Percentiles rank a stretch among this genome's conserved stretches.
These are phyloP conservation scores for Adansonia gregorii DNA, from an alignment of 441 rosid species.

Conservation along the genomic window DNA sequence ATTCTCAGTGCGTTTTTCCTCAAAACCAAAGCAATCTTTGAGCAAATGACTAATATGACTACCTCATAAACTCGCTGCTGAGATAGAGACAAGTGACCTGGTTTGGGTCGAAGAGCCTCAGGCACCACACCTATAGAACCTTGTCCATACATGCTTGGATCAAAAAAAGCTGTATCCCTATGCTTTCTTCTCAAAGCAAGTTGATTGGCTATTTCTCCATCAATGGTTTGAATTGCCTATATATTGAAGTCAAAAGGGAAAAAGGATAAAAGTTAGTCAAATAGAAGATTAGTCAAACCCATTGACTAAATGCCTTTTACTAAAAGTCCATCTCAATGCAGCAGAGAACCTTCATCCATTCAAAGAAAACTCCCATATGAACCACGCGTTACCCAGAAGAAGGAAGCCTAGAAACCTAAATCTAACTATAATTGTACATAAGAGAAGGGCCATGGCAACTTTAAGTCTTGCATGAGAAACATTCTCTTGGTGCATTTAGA, in stretches of 20 bases:
- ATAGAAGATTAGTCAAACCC: constrained; percentile 12
- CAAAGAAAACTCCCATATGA: constrained; percentile 2
- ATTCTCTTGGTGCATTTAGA: not conserved
- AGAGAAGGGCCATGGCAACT: constrained; percentile 16
- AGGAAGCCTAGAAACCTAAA: constrained; percentile 11
- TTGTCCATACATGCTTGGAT: constrained; percentile 72
- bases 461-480: not conserved
- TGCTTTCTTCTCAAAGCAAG: constrained; percentile 84
- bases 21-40: constrained; percentile 23
- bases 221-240: constrained; percentile 92
- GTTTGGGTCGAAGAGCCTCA: constrained; percentile 92
- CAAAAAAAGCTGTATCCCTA: constrained; percentile 83
- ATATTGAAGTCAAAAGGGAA: not conserved
- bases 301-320: not conserved
- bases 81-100: constrained; percentile 86
- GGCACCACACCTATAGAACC: constrained; percentile 82
- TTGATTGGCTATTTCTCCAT: constrained; percentile 85
- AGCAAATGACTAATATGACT: constrained; percentile 26
- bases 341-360: not conserved
- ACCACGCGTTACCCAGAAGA: not conserved
- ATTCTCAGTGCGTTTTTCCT: constrained; percentile 25
- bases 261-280: not conserved
- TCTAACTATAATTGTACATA: not conserved
- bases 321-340: not conserved
- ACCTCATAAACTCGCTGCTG: constrained; percentile 99